phyloP scores from a whole-genome alignment of 2,329 filamentous ascomycete species.

The Scedosporium apiospermum region DNA sequence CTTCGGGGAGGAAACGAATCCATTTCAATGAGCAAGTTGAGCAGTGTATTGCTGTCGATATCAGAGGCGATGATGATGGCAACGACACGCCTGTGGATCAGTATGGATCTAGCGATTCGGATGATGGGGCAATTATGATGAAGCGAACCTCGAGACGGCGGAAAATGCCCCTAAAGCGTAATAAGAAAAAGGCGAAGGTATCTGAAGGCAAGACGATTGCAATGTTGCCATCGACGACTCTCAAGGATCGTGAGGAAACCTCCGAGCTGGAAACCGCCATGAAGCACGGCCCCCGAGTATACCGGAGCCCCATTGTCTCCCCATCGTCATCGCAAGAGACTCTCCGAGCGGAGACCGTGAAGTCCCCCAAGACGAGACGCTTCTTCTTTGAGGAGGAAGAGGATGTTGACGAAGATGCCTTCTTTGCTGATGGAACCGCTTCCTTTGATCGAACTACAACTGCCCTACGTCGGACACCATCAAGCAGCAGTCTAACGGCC shows the following conservation, averaged over 20 bases:
- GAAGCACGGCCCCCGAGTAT: slow-evolving; percentile 45
- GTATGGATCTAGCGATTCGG: slow-evolving; percentile 54
- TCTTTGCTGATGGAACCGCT: slow-evolving; percentile 9
- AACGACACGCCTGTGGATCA: slow-evolving; percentile 50
- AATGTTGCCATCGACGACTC: slow-evolving; percentile 75
- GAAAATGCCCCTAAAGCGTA: slow-evolving; percentile 40
- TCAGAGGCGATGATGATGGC: slow-evolving; percentile 69
- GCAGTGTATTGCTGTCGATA: slow-evolving; percentile 89
- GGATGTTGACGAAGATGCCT: slow-evolving; percentile 6
- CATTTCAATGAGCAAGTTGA: slow-evolving; percentile 95
- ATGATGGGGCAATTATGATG: slow-evolving; percentile 77
- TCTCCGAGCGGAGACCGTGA: slow-evolving; percentile 38
- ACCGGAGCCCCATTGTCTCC: slow-evolving; percentile 45
- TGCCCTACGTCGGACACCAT: slow-evolving; percentile 37
- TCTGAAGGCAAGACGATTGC: slow-evolving; percentile 79
- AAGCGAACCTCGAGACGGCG: slow-evolving; percentile 53
- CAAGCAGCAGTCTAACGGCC: slow-evolving; percentile 36
- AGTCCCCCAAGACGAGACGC: slow-evolving; percentile 52
- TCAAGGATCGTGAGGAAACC: slow-evolving; percentile 75
- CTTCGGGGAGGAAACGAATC: slow-evolving; percentile 71
- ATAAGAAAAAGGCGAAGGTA: slow-evolving; percentile 24
- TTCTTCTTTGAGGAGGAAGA: slow-evolving; percentile 48
- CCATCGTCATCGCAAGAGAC: slow-evolving; percentile 80
- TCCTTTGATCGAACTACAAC: slow-evolving; percentile 11
- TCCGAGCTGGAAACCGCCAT: slow-evolving; percentile 57